Evolutionary conservation across 805 yeast species (phyloP), one percentile per base, ranked within the genome.

Genomic region (Ogataea polymorpha): DNA sequence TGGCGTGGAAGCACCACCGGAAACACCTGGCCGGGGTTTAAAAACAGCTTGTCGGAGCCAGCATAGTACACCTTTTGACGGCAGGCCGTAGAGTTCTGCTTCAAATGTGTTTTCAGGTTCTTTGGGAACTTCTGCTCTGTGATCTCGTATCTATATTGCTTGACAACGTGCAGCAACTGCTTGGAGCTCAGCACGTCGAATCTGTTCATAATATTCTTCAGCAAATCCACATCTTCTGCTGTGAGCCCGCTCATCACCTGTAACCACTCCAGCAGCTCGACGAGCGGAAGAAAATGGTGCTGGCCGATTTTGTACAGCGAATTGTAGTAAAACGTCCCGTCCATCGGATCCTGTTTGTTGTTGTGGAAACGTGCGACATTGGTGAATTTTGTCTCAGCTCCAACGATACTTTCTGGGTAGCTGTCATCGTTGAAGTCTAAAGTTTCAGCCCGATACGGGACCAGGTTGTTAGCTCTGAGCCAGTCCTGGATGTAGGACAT

Each of bases 401-500:
- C 53, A 5, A 54, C 48, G 7, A 67, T 37, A 17, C 45, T 55
- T 35, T 67, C 70, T 2, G 71, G 70, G 39, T 56, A 65, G 8
- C 50, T 52, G 6, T 53, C 50, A 27, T 59, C 55, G 9, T 52
- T 35, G 32, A 58, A 51, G 30, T 51, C 46, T 4, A 48, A 35
- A 17, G 51, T 59, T 6, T 55, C 53, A 1, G 59, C 61, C 51
- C 40, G 59, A 39, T 51, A 62, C 11, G 79, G 77, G 21, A 70
- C 69, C 49, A 74, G 67, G 53, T 80, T 78, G 51, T 81, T 83
- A 5, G 77, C 71, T 45, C 95, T 75, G 23, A 91, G 75, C 99
- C 99, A 93, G 56, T 93, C 96, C 62, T 93, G 97, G 32, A 93
- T 65, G 5, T 85, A 75, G 0, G 96, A 88, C 8, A 93, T 55